Percentiles rank a stretch among this genome's conserved stretches.
These are phyloP conservation scores for Botrytis aclada DNA, from an alignment of 2,329 filamentous ascomycete species.

Conservation along the genomic window DNA sequence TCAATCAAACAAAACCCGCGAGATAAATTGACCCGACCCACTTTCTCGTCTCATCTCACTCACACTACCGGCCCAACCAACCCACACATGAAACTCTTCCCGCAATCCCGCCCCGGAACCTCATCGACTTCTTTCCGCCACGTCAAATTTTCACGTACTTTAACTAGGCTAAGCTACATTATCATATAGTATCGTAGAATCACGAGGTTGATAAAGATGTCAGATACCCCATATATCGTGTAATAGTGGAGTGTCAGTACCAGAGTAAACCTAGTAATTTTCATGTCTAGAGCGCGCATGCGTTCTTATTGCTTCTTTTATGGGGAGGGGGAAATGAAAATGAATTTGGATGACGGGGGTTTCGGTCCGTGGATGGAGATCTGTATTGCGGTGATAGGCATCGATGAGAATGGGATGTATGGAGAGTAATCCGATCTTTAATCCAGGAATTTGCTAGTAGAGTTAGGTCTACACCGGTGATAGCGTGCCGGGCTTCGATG, in stretches of 20 bases:
- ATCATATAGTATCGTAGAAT: not conserved
- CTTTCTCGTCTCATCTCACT: not conserved
- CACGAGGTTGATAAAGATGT: not conserved
- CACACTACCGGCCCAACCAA: not conserved
- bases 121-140: not conserved
- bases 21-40: not conserved
- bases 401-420: not conserved
- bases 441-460: not conserved
- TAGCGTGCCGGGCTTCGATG: not conserved
- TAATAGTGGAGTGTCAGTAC: not conserved
- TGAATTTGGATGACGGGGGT: not conserved
- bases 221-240: not conserved
- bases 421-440: not conserved
- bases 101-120: slow-evolving; percentile 8
- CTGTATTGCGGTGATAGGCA: not conserved
- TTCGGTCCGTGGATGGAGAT: not conserved
- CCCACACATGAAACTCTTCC: not conserved
- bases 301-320: not conserved
- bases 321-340: not conserved
- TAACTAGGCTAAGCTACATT: not conserved
- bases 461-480: not conserved
- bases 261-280: not conserved
- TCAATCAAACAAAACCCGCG: not conserved
- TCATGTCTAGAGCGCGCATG: not conserved
- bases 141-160: not conserved